A percentile compares a stretch with the other conserved stretches of the same genome.
Conservation (phyloP, 1,139 yeast genomes). For the Debaryomyces robertsiae region DNA sequence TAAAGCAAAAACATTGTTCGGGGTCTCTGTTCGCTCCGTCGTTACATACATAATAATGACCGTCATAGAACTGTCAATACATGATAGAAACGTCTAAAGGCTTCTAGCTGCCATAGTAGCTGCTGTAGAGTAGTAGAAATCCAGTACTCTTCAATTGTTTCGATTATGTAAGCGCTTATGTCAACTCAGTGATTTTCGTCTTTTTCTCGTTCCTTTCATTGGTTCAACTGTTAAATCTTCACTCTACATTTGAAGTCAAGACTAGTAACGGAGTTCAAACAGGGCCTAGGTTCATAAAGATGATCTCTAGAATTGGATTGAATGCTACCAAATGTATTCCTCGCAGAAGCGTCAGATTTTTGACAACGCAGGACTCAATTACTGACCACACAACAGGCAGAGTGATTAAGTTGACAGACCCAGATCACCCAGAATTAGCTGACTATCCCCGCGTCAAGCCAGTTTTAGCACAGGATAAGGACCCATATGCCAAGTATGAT, state of each 20-base stretch:
- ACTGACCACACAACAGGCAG: conserved; percentile 46
- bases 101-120: too few species aligned
- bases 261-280: not conserved
- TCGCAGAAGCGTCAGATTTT: conserved; percentile 22
- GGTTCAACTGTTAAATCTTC: conserved; percentile 3
- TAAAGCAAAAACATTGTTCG: not conserved
- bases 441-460: conserved; percentile 46
- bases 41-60: not conserved
- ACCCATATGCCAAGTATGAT: conserved; percentile 74
- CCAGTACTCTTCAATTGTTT: too few species aligned
- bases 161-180: conserved; percentile 8
- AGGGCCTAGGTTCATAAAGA: conserved; percentile 11
- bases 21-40: not conserved
- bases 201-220: conserved; percentile 10
- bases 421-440: conserved; percentile 46
- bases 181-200: not conserved
- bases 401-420: conserved; percentile 47
- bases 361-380: conserved; percentile 43
- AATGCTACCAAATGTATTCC: conserved; percentile 19
- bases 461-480: conserved; percentile 62
- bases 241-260: not conserved
- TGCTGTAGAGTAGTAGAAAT: too few species aligned
- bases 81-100: conserved; percentile 4
- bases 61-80: conserved; percentile 6
- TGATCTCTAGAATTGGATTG: conserved; percentile 35